Evolutionary conservation across 1,139 yeast species (phyloP).

Genomic region (Saccharomyces hybrid): DNA sequence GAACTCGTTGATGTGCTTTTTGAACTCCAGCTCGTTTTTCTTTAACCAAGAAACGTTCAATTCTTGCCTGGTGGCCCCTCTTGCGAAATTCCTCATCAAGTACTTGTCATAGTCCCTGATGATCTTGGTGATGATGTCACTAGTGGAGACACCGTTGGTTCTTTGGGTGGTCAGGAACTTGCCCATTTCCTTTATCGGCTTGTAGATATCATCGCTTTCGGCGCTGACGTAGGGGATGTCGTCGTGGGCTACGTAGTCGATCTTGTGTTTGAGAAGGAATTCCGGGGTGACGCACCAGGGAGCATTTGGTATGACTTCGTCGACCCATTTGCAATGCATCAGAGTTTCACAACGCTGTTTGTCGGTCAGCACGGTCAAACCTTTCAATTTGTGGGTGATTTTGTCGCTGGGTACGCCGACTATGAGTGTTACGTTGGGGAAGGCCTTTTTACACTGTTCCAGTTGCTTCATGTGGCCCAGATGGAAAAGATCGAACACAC

Average conservation of each 20-base stretch:
- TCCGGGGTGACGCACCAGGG: constrained; percentile 93
- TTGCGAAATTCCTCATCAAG: constrained; percentile 89
- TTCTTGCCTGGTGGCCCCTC: constrained; percentile 95
- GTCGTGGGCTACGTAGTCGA: constrained; percentile 96
- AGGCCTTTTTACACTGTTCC: constrained; percentile 93
- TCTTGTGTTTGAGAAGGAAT: constrained; percentile 66
- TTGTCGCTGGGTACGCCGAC: constrained; percentile 88
- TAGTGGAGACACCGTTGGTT: constrained; percentile 92
- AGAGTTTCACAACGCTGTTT: constrained; percentile 82
- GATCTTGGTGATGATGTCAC: constrained; percentile 90
- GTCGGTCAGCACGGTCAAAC: constrained; percentile 83
- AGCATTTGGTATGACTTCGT: constrained; percentile 86
- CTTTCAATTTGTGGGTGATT: constrained; percentile 87
- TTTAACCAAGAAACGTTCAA: constrained; percentile 94
- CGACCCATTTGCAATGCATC: constrained; percentile 92
- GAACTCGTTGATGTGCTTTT: constrained; percentile 82
- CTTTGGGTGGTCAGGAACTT: constrained; percentile 91
- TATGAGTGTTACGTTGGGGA: constrained; percentile 73
- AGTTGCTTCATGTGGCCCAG: constrained; percentile 95
- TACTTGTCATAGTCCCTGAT: constrained; percentile 94
- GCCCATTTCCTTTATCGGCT: constrained; percentile 83
- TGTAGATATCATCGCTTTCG: constrained; percentile 83
- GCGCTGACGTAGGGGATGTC: constrained; percentile 88
- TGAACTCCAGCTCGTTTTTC: constrained; percentile 89
- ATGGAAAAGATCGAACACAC: constrained; percentile 93